These are phyloP conservation scores for Tribonema minus DNA, from an alignment of 108 stramenopile genomes.

Conservation along the genomic window DNA sequence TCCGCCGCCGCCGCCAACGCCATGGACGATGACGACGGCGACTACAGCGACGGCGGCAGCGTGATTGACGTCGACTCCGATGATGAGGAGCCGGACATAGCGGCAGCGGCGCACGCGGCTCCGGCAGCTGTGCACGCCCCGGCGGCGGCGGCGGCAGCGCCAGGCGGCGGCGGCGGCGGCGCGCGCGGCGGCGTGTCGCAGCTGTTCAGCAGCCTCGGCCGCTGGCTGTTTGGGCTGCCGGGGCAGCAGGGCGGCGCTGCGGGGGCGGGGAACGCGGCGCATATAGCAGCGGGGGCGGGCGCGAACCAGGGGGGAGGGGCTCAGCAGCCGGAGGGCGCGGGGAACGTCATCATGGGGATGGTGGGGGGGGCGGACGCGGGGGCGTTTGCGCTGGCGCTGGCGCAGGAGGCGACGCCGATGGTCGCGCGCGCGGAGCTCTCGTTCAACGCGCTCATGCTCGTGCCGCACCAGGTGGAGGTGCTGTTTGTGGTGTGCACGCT, in stretches of 20 bases:
- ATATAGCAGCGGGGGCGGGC: neutral
- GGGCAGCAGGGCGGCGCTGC: neutral
- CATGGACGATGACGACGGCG: too few species aligned
- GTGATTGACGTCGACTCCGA: too few species aligned
- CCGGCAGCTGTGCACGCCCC: neutral
- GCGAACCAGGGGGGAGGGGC: neutral
- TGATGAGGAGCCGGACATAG: too few species aligned
- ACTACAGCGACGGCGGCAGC: too few species aligned
- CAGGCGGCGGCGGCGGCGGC: neutral
- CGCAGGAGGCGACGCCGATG: too few species aligned
- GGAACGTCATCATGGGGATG: neutral
- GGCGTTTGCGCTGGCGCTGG: too few species aligned
- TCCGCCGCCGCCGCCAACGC: too few species aligned
- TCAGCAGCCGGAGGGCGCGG: neutral
- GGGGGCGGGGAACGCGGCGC: neutral
- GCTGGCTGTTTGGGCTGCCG: neutral
- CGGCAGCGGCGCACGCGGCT: too few species aligned
- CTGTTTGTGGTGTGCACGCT: conserved; percentile 77
- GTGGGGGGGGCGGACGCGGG: neutral
- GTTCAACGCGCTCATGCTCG: conserved; percentile 16
- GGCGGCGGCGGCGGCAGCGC: neutral
- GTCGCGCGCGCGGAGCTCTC: conserved; percentile 14
- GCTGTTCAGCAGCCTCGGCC: conserved; percentile 8
- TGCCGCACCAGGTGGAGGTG: conserved; percentile 67
- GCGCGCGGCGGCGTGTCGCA: neutral